phyloP scores from a whole-genome alignment of 2,329 filamentous ascomycete species.

The Trichoderma sp. region DNA sequence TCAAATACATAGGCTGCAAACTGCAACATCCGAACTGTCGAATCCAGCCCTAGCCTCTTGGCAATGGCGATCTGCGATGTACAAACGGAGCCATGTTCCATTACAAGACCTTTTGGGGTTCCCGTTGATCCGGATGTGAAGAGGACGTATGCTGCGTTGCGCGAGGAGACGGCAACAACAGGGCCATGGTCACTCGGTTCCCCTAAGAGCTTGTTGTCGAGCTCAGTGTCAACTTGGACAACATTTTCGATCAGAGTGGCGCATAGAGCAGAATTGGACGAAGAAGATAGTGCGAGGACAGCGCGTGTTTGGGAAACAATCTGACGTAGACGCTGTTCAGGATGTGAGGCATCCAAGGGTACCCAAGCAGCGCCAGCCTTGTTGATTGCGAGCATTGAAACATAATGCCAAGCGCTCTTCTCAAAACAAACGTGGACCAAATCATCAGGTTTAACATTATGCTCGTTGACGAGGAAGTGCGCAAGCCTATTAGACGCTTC shows the following conservation, averaged over 20 bases:
- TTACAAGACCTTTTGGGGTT: conserved; percentile 21
- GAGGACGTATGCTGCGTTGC: conserved; percentile 17
- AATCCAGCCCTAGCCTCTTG: conserved; percentile 6
- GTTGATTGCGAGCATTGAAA: conserved; percentile 31
- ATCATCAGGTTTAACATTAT: conserved; percentile 14
- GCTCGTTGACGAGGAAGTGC: conserved; percentile 18
- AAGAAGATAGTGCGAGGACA: conserved; percentile 22
- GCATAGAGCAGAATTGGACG: conserved; percentile 32
- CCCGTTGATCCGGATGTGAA: conserved; percentile 25
- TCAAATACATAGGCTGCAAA: conserved; percentile 30
- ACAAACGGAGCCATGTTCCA: conserved; percentile 25
- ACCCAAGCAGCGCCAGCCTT: conserved; percentile 33
- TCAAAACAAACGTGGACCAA: conserved; percentile 39
- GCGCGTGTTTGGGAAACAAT: conserved; percentile 23
- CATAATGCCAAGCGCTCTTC: conserved; percentile 35
- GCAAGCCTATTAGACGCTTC: conserved; percentile 23
- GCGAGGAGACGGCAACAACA: conserved; percentile 6
- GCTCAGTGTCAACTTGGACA: conserved; percentile 20
- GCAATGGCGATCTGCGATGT: conserved; percentile 13
- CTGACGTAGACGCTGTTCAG: conserved; percentile 26
- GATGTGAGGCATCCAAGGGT: conserved; percentile 31
- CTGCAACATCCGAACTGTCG: conserved; percentile 23
- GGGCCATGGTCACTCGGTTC: neutral
- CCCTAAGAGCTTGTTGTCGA: neutral
- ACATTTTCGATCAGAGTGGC: conserved; percentile 22